Evolutionary conservation across 768 basidiomycete species (phyloP), one percentile per base, ranked within the genome.

Genomic region (Saitozyma podzolica): DNA sequence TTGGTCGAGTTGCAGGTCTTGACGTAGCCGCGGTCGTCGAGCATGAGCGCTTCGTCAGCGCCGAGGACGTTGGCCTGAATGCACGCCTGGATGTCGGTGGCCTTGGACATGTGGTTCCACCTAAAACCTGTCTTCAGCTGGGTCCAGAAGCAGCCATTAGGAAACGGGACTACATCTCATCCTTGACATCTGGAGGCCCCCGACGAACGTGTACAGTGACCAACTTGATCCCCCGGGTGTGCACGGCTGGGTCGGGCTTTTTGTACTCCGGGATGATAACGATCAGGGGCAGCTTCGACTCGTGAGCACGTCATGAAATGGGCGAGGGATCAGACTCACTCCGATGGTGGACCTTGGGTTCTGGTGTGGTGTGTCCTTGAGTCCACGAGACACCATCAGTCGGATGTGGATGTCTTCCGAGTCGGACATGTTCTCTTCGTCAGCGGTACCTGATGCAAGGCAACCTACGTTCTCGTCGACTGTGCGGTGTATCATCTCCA

Each of bases 1-100:
- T 66, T 66, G 37, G 59, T 61, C 39, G 62, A 63, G 64, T 66
- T 66, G 60, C 64, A 66, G 10, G 64, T 66, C 29, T 66, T 66
- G 64, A 66, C 64, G 61, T 58, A 42, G 7, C 64, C 64, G 49
- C 56, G 7, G 8, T 40, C 9, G 56, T 66, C 64, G 16, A 66
- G 56, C 64, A 66, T 66, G n/a, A 66, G 55, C 3, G 64, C 64
- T 50, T 66, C 64, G 61, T 66, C 64, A 29, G 54, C 64, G n/a
- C 64, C 64, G 40, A 61, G 47, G 17, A 56, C 54, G 51, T 66
- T 66, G n/a, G 64, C 64, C 45, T 66, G 64, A 17, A 66, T 62
- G 45, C 54, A 57, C 13, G 54, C 54, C 20, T 55, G 54, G 54
- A 55, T 55, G 40, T 55, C 54, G 17, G 54, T 55, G 14, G 54